Evolutionary conservation across 805 yeast species (phyloP), one percentile per base, ranked within the genome.

Genomic region (Yamadazyma akitaensis): DNA sequence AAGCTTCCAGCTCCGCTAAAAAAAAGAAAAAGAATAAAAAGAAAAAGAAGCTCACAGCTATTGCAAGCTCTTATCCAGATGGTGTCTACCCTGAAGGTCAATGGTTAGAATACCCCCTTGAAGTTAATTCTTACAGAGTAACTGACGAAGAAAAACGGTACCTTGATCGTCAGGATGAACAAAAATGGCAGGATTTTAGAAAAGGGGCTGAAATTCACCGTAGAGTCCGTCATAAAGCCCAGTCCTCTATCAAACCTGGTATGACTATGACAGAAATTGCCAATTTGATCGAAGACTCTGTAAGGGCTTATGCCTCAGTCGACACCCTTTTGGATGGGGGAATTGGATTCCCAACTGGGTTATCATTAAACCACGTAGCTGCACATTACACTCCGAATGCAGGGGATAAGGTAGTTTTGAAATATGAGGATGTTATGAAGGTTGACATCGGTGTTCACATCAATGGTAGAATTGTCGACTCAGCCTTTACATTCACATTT

Each of bases 381-480:
- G 99, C 99, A 0, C 99, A 94, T 64, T 94, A 90, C 68, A 92
- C 98, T 0, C 99, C 99, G 12, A 94, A 94, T 68, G 85, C 92
- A 5, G 96, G 96, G 11, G 99, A 94, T 64, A 88, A 82, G 58
- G 78, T 88, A 6, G 85, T 86, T 1, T 72, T 94, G 55, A 73
- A 77, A 50, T 81, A 89, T 58, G 96, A 88, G 50, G 99, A 94
- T 65, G 97, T 94, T 40, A 81, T 94, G 88, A 94, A 94, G 70
- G 92, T 94, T 34, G 99, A 94, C 64, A 81, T 92, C 60, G 99
- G 99, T 54, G 97, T 94, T 18, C 99, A 94, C 61, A 87, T 92
- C 35, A 88, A 94, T 60, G 99, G 99, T 13, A 82, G 82, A 58
- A 94, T 94, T 58, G 82, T 94, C 49, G 99, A 94, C 63, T 87